Percentiles rank a stretch among this genome's conserved stretches.
Conservation (phyloP, 495 filamentous ascomycete genomes). For the Friedmanniomyces endolithicus region DNA sequence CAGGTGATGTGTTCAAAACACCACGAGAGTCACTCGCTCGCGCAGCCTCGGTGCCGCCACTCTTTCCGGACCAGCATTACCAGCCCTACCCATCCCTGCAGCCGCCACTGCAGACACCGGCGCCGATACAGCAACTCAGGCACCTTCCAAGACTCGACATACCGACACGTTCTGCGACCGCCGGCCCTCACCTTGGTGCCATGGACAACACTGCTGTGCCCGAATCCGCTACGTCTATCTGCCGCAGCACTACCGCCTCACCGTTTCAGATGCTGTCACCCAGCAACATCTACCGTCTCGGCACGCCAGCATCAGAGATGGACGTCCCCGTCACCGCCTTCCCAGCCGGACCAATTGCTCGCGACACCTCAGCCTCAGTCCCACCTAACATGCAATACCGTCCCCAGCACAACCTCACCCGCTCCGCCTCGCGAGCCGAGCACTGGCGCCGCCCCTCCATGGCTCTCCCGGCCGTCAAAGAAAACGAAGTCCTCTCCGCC, state of each 20-base stretch:
- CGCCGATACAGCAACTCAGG: constrained; percentile 24
- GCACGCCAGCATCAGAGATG: constrained; percentile 75
- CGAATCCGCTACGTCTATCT: constrained; percentile 24
- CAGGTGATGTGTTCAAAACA: constrained; percentile 9
- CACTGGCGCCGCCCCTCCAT: constrained; percentile 44
- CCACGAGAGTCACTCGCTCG: constrained; percentile 17
- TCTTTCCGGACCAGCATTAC: constrained; percentile 30
- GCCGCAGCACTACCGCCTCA: constrained; percentile 28
- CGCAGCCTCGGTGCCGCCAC: constrained; percentile 24
- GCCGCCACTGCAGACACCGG: constrained; percentile 20
- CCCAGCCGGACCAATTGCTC: constrained; percentile 52
- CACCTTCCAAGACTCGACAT: constrained; percentile 30
- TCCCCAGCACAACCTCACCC: constrained; percentile 14
- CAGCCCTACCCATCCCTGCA: constrained; percentile 20
- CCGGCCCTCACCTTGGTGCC: constrained; percentile 12
- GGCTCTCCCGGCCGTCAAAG: constrained; percentile 44
- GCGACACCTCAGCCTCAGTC: constrained; percentile 72
- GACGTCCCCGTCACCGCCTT: constrained; percentile 77
- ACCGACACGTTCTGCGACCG: constrained; percentile 25
- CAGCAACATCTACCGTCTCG: constrained; percentile 49
- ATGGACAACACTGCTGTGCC: constrained; percentile 6
- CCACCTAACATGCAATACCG: constrained; percentile 83
- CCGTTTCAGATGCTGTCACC: constrained; percentile 25
- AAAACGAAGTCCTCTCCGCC: constrained; percentile 33
- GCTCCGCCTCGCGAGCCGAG: constrained; percentile 38